Evolutionary conservation across 495 filamentous ascomycete species (phyloP), one percentile per base, ranked within the genome.

Genomic region (Aspergillus incahuasiensis): DNA sequence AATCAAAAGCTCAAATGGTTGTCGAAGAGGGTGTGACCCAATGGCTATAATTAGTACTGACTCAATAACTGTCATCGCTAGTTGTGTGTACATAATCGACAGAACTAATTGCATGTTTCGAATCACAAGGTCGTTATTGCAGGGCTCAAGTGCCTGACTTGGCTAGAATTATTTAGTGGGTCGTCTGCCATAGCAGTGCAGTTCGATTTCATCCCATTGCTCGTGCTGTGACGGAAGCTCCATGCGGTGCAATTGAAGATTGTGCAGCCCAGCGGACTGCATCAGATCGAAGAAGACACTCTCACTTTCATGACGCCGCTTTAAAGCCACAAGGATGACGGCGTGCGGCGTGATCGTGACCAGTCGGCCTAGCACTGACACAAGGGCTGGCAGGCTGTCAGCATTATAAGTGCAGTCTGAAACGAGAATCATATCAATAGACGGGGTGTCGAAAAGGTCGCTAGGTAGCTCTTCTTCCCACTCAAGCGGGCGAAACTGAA

Each of bases 351-450:
- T 83, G 43, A 46, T 57, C 35, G 70, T 56, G 22, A 76, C 68
- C 40, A 96, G 64, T 7, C 73, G 73, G 18, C 71, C 67, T 13
- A 98, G 73, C 0, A 88, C 89, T 34, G 74, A 71, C 3, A 97
- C 89, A 32, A 98, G 74, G 9, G 83, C 79, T 15, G 87, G 87
- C 34, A 91, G 73, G 42, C 84, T 89, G 66, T 94, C 90, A 30
- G 83, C 78, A 67, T 97, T 98, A 73, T 98, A 98, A 11, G 91
- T 98, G 75, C 94, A 97, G 65, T 98, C 94, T 16, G 91, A 89
- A 1, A 95, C 78, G 5, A 95, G 67, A 20, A 97, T 76, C 30
- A 97, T 62, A 66, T 95, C 87, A 69, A 86, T 84, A 0, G 48
- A 24, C 2, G 64, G 59, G 21, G 67, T 68, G 2, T 71, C 63